Base-by-base conservation (phyloP, 768 basidiomycete species). In the Tubosaeta brunneosetosa region DNA sequence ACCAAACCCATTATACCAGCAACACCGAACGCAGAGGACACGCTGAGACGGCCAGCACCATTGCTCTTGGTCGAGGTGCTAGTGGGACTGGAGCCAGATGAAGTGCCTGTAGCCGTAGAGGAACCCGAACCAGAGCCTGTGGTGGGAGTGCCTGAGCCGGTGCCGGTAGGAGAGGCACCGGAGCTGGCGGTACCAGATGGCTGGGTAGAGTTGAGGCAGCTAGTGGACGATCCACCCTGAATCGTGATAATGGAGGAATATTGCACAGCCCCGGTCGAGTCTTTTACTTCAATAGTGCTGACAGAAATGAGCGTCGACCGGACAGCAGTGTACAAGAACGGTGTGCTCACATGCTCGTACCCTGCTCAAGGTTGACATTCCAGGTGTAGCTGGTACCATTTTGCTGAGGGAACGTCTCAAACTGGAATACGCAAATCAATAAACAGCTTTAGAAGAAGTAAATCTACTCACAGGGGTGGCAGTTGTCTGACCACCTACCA, bases 251-350 rank as follows among this genome's bases (percentile, higher is more conserved):
- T 68, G 47, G 80, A 79, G 13, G 80, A 79, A 68, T 74, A 89
- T 3, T n/a, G 6, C 9, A 59, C 64, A 1, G 63, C 14, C 14
- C 87, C 87, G 13, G 79, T 79, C 61, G 66, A 68, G 55, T 88
- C 87, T 69, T 82, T 85, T 56, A 86, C 52, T 12, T 62, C 62
- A 32, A 80, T 58, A n/a, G 78, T 78, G 58, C 86, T 89, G 47
- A 12, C 56, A 3, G 13, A 4, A 17, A 32, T 62, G 9, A 54
- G 45, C 11, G 33, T 9, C 17, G 0, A 13, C n/a, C 11, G 1
- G 1, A 36, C 1, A 14, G 3, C 3, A 25, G 37, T 14, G 34
- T 3, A 16, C 3, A 44, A 22, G 22, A 22, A 22, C 22, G 13
- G 45, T 0, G 44, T 8, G 5, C 44, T 57, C 59, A 87, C 86